Evolutionary conservation across 2,329 filamentous ascomycete genomes (phyloP), one percentile per base, ranked within the genome.

Genomic region (Parastagonospora avenae): DNA sequence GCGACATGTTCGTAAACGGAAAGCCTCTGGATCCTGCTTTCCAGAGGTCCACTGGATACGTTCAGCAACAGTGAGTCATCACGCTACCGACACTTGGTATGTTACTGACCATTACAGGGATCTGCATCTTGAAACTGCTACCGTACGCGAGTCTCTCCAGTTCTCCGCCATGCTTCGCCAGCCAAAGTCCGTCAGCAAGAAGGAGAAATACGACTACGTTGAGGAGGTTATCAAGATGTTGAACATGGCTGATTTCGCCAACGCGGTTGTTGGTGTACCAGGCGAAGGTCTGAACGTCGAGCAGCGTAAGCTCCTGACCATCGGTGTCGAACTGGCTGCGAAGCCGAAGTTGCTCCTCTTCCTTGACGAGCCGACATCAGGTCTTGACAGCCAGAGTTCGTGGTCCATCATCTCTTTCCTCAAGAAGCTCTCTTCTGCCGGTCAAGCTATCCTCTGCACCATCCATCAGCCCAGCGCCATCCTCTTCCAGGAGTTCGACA

Each of bases 281-380:
- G 85, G 85, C 1, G 80, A 79, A 47, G 85, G 82, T 82, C 76
- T 90, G 11, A 85, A 85, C 9, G 85, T 90, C 4, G 86, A 89
- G 68, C 84, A 90, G 67, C 80, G 85, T 50, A 90, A 90, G 72
- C 79, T 86, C 42, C 76, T 90, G 8, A 90, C 87, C 0, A 90
- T 90, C 52, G 88, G 85, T 54, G 87, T 90, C 8, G 88, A 91
- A 65, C 75, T 90, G 11, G 87, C 86, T 6, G 87, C 88, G 2
- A 85, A 88, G 65, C 88, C 88, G 0, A 80, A 80, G 53, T 76
- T 87, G 0, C 72, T 87, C 0, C 78, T 87, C 1, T 87, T 86
- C 72, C 75, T 87, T 8, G 84, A 87, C 43, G 84, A 86, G 60
- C 85, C 45, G 2, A 80, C 78, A 69, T 74, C 79, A 19, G 86